These are phyloP conservation scores for Tolypocladium sp. DNA, from an alignment of 2,329 filamentous ascomycete genomes.

Conservation along the genomic window DNA sequence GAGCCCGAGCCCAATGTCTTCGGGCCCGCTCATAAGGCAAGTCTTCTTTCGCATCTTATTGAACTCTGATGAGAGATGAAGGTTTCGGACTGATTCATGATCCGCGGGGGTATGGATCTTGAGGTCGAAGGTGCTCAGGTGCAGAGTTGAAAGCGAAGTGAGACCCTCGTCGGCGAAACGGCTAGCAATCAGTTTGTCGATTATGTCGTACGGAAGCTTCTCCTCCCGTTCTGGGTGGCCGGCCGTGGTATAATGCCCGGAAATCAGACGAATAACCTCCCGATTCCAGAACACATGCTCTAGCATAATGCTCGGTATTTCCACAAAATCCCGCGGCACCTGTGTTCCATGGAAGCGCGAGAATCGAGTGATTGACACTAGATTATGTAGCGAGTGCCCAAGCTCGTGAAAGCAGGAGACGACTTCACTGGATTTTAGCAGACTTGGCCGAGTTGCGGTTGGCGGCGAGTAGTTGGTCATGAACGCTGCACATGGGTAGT, in stretches of 20 bases:
- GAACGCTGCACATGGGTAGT: not conserved
- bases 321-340: not conserved
- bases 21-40: not conserved
- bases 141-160: not conserved
- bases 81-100: not conserved
- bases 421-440: not conserved
- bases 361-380: not conserved
- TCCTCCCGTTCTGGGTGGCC: not conserved
- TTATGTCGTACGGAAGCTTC: not conserved
- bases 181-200: not conserved
- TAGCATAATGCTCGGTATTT: not conserved
- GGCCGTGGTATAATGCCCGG: not conserved
- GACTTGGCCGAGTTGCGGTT: not conserved
- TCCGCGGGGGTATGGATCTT: not conserved
- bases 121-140: not conserved
- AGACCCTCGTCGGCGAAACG: not conserved
- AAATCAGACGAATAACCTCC: not conserved
- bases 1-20: not conserved
- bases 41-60: not conserved
- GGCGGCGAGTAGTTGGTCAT: not conserved
- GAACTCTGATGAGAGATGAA: not conserved
- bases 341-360: not conserved
- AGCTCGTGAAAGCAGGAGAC: not conserved
- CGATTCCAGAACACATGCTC: not conserved
- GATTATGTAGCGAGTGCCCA: not conserved